These are phyloP conservation scores for Cyclocybe cylindracea DNA, from an alignment of 768 basidiomycete genomes.

Conservation along the genomic window DNA sequence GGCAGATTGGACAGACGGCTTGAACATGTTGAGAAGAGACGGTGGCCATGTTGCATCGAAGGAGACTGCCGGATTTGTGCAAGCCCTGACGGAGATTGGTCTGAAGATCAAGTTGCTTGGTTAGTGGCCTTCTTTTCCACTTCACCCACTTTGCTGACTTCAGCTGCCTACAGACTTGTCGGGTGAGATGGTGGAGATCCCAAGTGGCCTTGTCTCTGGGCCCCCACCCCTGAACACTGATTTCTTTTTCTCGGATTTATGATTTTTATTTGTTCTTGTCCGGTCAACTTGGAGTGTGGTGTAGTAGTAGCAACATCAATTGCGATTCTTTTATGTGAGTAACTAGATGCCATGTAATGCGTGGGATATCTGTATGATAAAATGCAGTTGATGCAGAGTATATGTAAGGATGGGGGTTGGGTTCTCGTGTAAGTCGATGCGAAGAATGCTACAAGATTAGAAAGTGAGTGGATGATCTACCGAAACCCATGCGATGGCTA, in stretches of 20 bases:
- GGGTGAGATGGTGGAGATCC: constrained; percentile 89
- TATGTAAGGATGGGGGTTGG: constrained; percentile 13
- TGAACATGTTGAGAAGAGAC: constrained; percentile 83
- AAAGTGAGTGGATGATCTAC: constrained; percentile 12
- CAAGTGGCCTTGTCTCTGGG: constrained; percentile 74
- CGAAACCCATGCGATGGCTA: constrained; percentile 30
- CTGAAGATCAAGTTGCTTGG: constrained; percentile 89
- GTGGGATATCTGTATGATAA: constrained; percentile 32
- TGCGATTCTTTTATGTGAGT: constrained; percentile 25
- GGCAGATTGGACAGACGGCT: constrained; percentile 94
- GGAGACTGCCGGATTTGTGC: constrained; percentile 85
- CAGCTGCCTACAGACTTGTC: constrained; percentile 61
- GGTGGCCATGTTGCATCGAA: constrained; percentile 82
- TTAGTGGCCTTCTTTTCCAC: constrained; percentile 31
- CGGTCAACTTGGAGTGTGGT: not conserved
- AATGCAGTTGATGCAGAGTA: constrained; percentile 64
- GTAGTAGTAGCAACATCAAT: constrained; percentile 5
- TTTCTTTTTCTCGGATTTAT: constrained; percentile 81
- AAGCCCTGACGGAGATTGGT: constrained; percentile 87
- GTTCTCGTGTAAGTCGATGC: not conserved
- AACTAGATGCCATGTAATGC: constrained; percentile 26
- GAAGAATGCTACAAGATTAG: constrained; percentile 17
- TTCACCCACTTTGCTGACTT: not conserved
- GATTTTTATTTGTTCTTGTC: constrained; percentile 23
- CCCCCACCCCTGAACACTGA: constrained; percentile 78